Percentiles rank a stretch among this genome's conserved stretches.
Conservation (phyloP, 192 early-diverging fungal species). For the Podila horticola region DNA sequence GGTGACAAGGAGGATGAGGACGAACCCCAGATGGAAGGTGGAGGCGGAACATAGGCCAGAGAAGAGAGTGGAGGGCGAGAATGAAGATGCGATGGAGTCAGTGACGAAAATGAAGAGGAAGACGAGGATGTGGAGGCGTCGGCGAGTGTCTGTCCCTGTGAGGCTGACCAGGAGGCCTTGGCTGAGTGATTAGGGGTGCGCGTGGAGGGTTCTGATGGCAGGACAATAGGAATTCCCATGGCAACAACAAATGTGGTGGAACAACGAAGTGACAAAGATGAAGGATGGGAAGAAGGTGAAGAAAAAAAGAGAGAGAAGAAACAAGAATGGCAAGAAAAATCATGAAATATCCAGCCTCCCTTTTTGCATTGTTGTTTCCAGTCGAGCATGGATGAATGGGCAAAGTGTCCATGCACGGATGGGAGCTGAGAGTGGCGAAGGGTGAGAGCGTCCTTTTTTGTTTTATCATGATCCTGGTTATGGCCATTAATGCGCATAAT, state of each 20-base stretch:
- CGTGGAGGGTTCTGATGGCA: conserved; percentile 8
- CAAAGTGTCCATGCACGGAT: no score
- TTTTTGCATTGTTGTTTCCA: no score
- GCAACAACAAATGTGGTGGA: neutral
- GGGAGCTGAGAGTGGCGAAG: no score
- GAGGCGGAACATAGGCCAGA: neutral
- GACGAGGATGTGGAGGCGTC: neutral
- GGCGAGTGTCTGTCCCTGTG: neutral
- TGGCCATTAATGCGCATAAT: no score
- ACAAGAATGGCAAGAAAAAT: no score
- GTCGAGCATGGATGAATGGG: no score
- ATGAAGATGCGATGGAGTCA: neutral
- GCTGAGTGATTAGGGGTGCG: conserved; percentile 18
- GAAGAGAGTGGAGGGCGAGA: conserved; percentile 11
- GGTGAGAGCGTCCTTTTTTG: no score
- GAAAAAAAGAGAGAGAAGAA: neutral
- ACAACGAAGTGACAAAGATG: neutral
- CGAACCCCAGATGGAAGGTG: conserved; percentile 6
- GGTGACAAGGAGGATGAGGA: conserved; percentile 4
- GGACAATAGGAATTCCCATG: conserved; percentile 45
- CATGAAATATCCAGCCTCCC: no score
- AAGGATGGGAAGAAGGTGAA: neutral
- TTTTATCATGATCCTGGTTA: no score
- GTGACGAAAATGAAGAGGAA: neutral
- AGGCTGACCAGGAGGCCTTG: conserved; percentile 32